A percentile compares a stretch with the other conserved stretches of the same genome.
Evolutionary conservation across 495 filamentous ascomycete species (phyloP).

Genomic region (Aspergillus bridgeri): DNA sequence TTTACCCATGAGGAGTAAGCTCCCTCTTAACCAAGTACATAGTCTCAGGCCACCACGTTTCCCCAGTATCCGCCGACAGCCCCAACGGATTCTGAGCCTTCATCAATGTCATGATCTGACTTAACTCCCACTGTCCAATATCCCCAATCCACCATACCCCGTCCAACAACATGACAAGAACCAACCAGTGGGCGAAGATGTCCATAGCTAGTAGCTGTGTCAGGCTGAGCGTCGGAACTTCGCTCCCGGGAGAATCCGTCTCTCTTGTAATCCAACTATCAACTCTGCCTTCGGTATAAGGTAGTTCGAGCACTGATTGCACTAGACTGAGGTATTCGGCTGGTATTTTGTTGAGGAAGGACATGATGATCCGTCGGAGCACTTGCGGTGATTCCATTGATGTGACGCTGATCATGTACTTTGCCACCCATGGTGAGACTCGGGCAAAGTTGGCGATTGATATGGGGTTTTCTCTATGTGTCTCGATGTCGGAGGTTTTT

Average conservation of each 20-base stretch:
- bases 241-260: neutral
- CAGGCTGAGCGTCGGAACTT: conserved; percentile 14
- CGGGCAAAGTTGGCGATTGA: conserved; percentile 3
- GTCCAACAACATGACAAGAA: conserved; percentile 40
- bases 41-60: conserved; percentile 32
- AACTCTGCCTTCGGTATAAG: neutral
- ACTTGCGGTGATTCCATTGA: conserved; percentile 25
- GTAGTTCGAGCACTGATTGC: conserved; percentile 20
- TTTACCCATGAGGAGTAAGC: conserved; percentile 5
- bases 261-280: conserved; percentile 6
- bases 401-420: conserved; percentile 28
- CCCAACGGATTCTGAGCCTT: conserved; percentile 10
- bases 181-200: conserved; percentile 44
- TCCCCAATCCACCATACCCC: conserved; percentile 45
- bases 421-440: conserved; percentile 26
- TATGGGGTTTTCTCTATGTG: neutral
- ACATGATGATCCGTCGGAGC: conserved; percentile 30
- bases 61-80: conserved; percentile 9
- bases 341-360: conserved; percentile 28
- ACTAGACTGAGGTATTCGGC: conserved; percentile 21
- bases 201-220: conserved; percentile 36
- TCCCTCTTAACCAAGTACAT: conserved; percentile 25
- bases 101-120: conserved; percentile 23
- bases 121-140: conserved; percentile 30
- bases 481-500: neutral